Percentiles rank a stretch among this genome's conserved stretches.
These are phyloP conservation scores for Alternaria sp. DNA, from an alignment of 2,329 filamentous ascomycete species.

Conservation along the genomic window DNA sequence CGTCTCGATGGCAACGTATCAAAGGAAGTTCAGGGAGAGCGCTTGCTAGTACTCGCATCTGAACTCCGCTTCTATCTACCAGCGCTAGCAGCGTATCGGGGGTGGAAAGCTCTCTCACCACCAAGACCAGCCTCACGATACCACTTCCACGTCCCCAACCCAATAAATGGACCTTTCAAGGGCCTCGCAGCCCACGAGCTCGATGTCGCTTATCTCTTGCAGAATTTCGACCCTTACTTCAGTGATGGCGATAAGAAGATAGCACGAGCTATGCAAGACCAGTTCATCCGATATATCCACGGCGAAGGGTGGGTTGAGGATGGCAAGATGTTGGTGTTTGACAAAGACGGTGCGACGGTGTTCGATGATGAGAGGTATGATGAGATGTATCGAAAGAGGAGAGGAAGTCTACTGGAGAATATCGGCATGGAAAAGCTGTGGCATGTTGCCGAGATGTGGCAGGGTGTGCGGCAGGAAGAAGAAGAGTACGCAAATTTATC, in stretches of 20 bases:
- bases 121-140: constrained; percentile 22
- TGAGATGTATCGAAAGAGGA: constrained; percentile 21
- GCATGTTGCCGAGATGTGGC: constrained; percentile 35
- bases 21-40: constrained; percentile 27
- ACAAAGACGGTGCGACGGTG: constrained; percentile 8
- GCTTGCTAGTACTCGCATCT: constrained; percentile 45
- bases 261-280: constrained; percentile 28
- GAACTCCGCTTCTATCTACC: constrained; percentile 57
- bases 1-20: constrained; percentile 37
- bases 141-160: constrained; percentile 40
- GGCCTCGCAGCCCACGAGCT: constrained; percentile 37
- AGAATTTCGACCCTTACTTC: constrained; percentile 32
- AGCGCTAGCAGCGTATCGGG: constrained; percentile 45
- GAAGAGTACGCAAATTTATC: neutral
- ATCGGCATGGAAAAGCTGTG: constrained; percentile 32
- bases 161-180: constrained; percentile 29
- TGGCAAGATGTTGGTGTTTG: constrained; percentile 32
- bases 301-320: constrained; percentile 31
- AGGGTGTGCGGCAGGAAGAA: constrained; percentile 33
- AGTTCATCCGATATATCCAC: constrained; percentile 30
- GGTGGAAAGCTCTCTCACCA: constrained; percentile 25
- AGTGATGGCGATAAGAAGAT: constrained; percentile 9
- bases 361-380: constrained; percentile 33
- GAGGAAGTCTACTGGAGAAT: constrained; percentile 26
- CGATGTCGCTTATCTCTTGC: constrained; percentile 38